Conservation (phyloP, 2,329 filamentous ascomycete species). For the Pseudopyricularia cyperi region DNA sequence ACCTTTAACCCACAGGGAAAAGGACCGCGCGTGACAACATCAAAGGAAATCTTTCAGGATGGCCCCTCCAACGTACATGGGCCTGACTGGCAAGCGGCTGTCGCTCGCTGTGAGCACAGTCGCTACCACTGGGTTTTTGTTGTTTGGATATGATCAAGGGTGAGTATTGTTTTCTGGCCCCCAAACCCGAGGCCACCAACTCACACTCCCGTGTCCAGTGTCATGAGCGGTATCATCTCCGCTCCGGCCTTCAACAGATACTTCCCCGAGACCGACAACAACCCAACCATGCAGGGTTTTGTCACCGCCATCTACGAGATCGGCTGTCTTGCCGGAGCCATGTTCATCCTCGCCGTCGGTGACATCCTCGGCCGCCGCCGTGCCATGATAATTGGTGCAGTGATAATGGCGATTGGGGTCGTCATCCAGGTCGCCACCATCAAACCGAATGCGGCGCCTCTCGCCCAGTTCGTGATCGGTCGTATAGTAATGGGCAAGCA, state of each 20-base stretch:
- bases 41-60: conserved; percentile 18
- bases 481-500: conserved; percentile 37
- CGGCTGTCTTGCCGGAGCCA: conserved; percentile 29
- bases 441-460: conserved; percentile 10
- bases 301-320: conserved; percentile 36
- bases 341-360: conserved; percentile 36
- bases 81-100: conserved; percentile 43
- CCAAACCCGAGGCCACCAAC: neutral
- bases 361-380: conserved; percentile 36
- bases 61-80: conserved; percentile 41
- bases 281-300: conserved; percentile 31
- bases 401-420: conserved; percentile 47
- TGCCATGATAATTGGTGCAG: conserved; percentile 42
- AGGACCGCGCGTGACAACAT: neutral
- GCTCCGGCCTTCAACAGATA: conserved; percentile 33
- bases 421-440: conserved; percentile 35
- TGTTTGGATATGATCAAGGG: conserved; percentile 46
- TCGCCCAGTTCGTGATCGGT: conserved; percentile 33
- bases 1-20: neutral
- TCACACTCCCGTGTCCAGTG: neutral
- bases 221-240: conserved; percentile 41
- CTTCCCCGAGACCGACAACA: conserved; percentile 20
- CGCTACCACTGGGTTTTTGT: conserved; percentile 48
- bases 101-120: conserved; percentile 46
- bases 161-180: conserved; percentile 5